Conservation (phyloP, 768 basidiomycete genomes). For the Lentinula boryana region DNA sequence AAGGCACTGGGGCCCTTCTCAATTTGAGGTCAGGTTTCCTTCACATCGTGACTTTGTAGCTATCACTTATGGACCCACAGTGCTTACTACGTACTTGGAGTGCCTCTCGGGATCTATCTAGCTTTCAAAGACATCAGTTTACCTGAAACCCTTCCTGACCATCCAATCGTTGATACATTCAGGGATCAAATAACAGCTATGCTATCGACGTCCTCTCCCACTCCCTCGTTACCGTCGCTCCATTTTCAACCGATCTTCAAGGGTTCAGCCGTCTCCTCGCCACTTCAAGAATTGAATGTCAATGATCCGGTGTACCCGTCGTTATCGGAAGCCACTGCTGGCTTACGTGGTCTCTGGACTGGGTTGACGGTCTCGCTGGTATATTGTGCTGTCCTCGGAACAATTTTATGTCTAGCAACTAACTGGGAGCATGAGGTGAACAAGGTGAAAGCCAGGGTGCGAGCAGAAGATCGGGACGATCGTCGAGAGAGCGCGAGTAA, state of each 20-base stretch:
- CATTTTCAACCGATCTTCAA: neutral
- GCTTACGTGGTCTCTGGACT: constrained; percentile 58
- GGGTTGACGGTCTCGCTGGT: constrained; percentile 48
- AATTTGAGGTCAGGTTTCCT: constrained; percentile 21
- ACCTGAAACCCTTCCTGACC: neutral
- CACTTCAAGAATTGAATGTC: neutral
- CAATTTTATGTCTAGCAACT: constrained; percentile 32
- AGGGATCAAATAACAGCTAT: neutral
- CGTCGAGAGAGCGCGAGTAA: neutral
- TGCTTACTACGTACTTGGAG: constrained; percentile 53
- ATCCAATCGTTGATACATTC: neutral
- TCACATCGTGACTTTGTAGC: neutral
- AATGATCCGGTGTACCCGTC: constrained; percentile 2
- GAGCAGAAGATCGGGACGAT: neutral
- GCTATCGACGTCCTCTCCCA: neutral
- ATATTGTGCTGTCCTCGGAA: constrained; percentile 32
- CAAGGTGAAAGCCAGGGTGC: constrained; percentile 29
- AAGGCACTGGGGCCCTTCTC: constrained; percentile 47
- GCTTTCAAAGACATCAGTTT: constrained; percentile 30
- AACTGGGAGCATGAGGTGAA: constrained; percentile 49
- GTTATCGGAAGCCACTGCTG: constrained; percentile 21
- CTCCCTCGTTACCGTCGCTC: neutral
- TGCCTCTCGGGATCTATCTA: constrained; percentile 59
- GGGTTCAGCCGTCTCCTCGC: neutral
- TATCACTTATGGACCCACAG: constrained; percentile 13